These are phyloP conservation scores for Paratinospora sagittata DNA, from an alignment of 164 flowering plant genomes.

Conservation along the genomic window DNA sequence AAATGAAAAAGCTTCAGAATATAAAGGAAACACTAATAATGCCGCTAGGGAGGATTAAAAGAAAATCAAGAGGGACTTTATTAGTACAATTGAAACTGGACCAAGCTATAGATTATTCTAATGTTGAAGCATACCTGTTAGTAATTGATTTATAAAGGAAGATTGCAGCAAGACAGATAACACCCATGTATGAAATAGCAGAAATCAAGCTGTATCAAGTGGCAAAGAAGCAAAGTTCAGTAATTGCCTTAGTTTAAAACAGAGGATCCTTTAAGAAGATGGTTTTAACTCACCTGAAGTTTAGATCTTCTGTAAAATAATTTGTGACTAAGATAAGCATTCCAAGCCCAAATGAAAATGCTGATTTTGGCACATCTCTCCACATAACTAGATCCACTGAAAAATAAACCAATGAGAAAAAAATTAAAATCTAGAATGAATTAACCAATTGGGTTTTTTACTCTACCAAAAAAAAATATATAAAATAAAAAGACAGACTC, in stretches of 20 bases:
- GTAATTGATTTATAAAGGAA: conserved; percentile 62
- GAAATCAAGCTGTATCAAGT: conserved; percentile 64
- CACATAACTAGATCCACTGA: conserved; percentile 91
- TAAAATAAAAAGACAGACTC: conserved; percentile 22
- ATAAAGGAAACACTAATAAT: too few relatives aligned
- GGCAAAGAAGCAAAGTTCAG: not conserved
- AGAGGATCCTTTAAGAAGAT: conserved; percentile 8
- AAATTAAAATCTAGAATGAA: conserved; percentile 1
- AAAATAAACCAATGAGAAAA: conserved; percentile 2
- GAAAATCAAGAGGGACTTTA: not conserved
- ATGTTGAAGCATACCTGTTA: conserved; percentile 40
- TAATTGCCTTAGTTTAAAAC: not conserved
- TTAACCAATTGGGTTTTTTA: not conserved
- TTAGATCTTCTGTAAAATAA: conserved; percentile 58
- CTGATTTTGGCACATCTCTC: conserved; percentile 79
- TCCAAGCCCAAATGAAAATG: conserved; percentile 70
- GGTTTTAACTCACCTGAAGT: conserved; percentile 51
- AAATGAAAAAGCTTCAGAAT: too few relatives aligned
- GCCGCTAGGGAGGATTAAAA: not conserved
- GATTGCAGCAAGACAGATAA: conserved; percentile 62
- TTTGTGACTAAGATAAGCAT: conserved; percentile 60
- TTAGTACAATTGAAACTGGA: too few relatives aligned
- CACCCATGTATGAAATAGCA: conserved; percentile 64
- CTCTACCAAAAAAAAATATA: not conserved
- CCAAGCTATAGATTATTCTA: too few relatives aligned